Evolutionary conservation across 139 green algal genomes (phyloP).

Genomic region (Tetradesmus lagerheimii): DNA sequence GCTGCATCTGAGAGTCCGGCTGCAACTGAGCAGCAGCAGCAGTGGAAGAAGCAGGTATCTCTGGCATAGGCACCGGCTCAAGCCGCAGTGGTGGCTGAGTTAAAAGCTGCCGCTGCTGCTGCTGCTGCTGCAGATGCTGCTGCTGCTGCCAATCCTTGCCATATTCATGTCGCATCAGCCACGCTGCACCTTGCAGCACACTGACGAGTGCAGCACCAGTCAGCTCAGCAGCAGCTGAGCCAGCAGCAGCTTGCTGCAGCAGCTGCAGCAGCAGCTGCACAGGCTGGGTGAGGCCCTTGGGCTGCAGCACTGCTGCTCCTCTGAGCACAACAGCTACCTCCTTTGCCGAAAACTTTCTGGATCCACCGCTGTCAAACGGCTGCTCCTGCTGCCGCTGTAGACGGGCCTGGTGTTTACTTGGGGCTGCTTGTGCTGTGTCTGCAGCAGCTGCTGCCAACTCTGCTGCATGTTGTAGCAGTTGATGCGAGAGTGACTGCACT

Average conservation of each 20-base stretch:
- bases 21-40: background rate
- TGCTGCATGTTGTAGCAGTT: background rate
- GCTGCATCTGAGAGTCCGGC: background rate
- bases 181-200: background rate
- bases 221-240: background rate
- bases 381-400: background rate
- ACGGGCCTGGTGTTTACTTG: background rate
- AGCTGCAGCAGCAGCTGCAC: background rate
- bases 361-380: background rate
- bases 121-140: constrained; percentile 4
- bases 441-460: background rate
- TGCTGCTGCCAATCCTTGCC: background rate
- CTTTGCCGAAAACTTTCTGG: background rate
- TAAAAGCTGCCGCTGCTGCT: background rate
- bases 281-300: background rate
- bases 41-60: too few species aligned
- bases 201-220: background rate
- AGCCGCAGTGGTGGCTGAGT: background rate
- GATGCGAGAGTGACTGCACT: background rate
- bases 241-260: background rate
- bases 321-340: background rate
- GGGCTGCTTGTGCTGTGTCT: background rate
- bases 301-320: constrained; percentile 2
- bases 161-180: background rate
- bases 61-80: background rate